Conservation (phyloP, 2,329 filamentous ascomycete species). For the Aspergillus caelatus region DNA sequence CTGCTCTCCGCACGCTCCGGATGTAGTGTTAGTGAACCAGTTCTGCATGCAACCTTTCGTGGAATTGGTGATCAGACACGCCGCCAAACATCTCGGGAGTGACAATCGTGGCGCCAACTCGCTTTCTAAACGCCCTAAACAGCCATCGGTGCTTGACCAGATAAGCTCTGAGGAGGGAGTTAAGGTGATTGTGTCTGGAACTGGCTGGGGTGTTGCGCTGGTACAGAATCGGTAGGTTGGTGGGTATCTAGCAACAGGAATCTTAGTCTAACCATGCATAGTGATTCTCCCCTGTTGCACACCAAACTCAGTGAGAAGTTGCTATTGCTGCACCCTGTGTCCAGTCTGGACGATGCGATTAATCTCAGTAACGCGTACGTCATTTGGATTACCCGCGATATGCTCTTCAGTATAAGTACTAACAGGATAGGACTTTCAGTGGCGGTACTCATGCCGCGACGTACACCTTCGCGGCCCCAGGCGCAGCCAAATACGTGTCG, state of each 20-base stretch:
- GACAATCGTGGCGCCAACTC: constrained; percentile 23
- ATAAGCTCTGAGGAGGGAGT: constrained; percentile 31
- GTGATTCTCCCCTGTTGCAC: constrained; percentile 31
- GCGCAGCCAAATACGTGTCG: constrained; percentile 60
- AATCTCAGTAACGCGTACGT: constrained; percentile 46
- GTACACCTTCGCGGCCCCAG: constrained; percentile 56
- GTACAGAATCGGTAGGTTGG: constrained; percentile 29
- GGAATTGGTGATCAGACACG: constrained; percentile 49
- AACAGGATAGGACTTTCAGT: constrained; percentile 7
- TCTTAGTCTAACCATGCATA: constrained; percentile 19
- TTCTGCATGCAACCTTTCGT: constrained; percentile 60
- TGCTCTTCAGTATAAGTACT: not conserved
- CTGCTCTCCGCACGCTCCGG: constrained; percentile 62
- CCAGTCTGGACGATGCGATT: constrained; percentile 59
- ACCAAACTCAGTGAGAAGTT: constrained; percentile 47
- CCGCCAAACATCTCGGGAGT: constrained; percentile 27
- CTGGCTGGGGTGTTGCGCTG: constrained; percentile 32
- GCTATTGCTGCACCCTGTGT: constrained; percentile 52
- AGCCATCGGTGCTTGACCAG: constrained; percentile 21
- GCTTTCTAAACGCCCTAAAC: not conserved
- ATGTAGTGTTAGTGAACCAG: constrained; percentile 67
- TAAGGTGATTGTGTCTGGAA: constrained; percentile 31
- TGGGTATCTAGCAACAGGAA: not conserved
- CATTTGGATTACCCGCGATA: not conserved
- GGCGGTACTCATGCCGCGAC: constrained; percentile 46